Conservation (phyloP, 148 eudicot species). For the Nyssa sinensis region DNA sequence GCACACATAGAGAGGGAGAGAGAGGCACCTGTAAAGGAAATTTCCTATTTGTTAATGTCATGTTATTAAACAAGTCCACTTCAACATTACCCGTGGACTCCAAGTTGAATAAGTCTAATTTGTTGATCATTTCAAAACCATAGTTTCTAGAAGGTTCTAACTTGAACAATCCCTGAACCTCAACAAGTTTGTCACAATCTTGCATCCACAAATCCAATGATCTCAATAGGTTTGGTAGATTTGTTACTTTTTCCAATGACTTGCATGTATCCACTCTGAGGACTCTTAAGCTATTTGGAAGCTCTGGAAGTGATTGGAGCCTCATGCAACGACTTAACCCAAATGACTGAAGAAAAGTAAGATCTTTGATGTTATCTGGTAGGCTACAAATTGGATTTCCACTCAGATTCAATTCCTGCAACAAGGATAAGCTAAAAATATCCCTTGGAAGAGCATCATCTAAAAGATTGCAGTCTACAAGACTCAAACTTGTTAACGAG, state of each 20-base stretch:
- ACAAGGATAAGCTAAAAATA: neutral
- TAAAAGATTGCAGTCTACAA: constrained; percentile 1
- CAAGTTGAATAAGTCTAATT: constrained; percentile 7
- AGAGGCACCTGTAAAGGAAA: constrained; percentile 17
- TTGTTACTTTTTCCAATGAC: too few relatives aligned
- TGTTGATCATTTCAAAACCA: neutral
- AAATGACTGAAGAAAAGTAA: constrained; percentile 5
- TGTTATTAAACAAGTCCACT: constrained; percentile 6
- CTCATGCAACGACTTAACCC: constrained; percentile 9
- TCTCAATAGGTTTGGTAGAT: constrained; percentile 4
- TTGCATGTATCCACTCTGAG: too few relatives aligned
- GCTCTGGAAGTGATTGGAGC: too few relatives aligned
- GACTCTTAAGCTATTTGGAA: too few relatives aligned
- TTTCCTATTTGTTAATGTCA: constrained; percentile 1
- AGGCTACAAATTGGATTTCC: constrained; percentile 6
- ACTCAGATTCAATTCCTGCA: constrained; percentile 10
- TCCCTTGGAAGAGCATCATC: constrained; percentile 10
- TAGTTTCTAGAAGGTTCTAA: constrained; percentile 11
- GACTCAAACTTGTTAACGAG: constrained; percentile 7
- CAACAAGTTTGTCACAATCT: constrained; percentile 13
- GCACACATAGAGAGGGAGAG: too few relatives aligned
- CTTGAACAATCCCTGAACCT: too few relatives aligned
- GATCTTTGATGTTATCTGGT: constrained; percentile 14
- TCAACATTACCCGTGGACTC: constrained; percentile 1
- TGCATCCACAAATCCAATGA: neutral